Conservation (phyloP, 257 asterid genomes). For the Ocimum tenuiflorum region DNA sequence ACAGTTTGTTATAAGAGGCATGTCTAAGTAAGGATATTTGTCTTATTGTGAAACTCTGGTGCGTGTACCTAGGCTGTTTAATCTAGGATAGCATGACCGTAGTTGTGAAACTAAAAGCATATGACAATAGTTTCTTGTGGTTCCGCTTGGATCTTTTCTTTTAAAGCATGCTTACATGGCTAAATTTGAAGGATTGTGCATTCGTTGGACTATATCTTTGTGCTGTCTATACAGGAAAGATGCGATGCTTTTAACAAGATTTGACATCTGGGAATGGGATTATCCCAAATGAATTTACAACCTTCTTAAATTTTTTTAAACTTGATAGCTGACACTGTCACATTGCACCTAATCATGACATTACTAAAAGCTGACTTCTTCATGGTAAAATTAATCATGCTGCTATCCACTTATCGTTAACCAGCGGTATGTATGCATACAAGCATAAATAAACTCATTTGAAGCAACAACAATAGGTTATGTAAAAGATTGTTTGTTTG, state of each 20-base stretch:
- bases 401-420: background rate
- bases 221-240: background rate
- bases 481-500: background rate
- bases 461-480: background rate
- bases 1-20: too few species aligned
- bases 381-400: background rate
- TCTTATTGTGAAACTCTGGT: conserved; percentile 1
- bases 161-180: background rate
- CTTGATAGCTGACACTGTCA: background rate
- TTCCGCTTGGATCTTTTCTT: background rate
- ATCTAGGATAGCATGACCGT: too few species aligned
- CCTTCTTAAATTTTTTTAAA: background rate
- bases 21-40: background rate
- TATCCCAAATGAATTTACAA: background rate
- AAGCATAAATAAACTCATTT: conserved; percentile 6
- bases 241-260: background rate
- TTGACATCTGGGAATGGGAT: background rate
- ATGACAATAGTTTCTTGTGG: background rate
- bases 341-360: background rate
- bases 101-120: too few species aligned
- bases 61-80: background rate
- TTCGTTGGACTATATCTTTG: background rate
- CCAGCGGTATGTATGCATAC: background rate
- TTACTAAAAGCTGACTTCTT: background rate
- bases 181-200: background rate